Evolutionary conservation across 306 rosid species (phyloP).

Genomic region (Mucuna pruriens): DNA sequence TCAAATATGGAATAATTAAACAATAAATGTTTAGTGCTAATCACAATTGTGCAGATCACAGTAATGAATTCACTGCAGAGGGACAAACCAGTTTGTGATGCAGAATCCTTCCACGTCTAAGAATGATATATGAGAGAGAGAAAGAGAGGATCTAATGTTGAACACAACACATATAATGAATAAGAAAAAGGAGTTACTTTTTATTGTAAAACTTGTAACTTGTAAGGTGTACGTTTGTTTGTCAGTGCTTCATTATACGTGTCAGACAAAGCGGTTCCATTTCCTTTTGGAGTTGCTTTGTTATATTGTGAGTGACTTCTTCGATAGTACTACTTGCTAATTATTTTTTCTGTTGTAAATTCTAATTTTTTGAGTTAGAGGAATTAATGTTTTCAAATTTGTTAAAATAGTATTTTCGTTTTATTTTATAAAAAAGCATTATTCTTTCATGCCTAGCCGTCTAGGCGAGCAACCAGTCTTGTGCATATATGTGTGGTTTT

Average conservation of each 20-base stretch:
- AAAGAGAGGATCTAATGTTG: slow-evolving; percentile 18
- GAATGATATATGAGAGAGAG: slow-evolving; percentile 26
- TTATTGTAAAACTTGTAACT: background rate
- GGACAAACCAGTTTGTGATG: slow-evolving; percentile 49
- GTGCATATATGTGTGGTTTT: background rate
- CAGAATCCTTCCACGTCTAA: slow-evolving; percentile 30
- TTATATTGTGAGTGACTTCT: background rate
- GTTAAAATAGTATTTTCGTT: too few relatives aligned
- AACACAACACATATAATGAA: background rate
- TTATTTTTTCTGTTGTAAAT: background rate
- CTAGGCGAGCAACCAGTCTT: too few relatives aligned
- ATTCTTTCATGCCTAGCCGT: too few relatives aligned
- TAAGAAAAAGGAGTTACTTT: background rate
- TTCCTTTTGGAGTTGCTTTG: slow-evolving; percentile 7
- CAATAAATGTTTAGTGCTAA: background rate
- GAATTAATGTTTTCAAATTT: too few relatives aligned
- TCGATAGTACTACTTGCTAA: background rate
- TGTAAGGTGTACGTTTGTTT: slow-evolving; percentile 1
- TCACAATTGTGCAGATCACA: slow-evolving; percentile 33
- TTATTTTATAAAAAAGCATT: too few relatives aligned
- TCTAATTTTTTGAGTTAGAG: background rate
- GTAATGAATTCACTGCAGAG: slow-evolving; percentile 2
- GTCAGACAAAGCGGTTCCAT: slow-evolving; percentile 30
- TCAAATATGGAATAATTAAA: background rate
- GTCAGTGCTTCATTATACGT: background rate